Evolutionary conservation across 192 early-diverging fungal species (phyloP), one percentile per base, ranked within the genome.

Genomic region (Backusella macrospora): DNA sequence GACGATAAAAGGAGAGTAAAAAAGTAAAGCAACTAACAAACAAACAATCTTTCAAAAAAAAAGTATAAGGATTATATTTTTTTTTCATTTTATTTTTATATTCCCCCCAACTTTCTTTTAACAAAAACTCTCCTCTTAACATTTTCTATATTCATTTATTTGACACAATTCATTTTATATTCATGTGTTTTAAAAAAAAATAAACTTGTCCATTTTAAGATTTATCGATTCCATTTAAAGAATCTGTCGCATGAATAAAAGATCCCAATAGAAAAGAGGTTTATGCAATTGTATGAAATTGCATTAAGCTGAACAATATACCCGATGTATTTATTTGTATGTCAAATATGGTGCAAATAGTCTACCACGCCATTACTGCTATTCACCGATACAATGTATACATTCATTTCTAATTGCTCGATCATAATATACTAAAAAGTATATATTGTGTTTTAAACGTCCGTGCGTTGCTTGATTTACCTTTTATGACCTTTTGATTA

Each of bases 91-190:
- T 55, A 9, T 55, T 59, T 59, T 59, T 59, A 59, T 59, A 59
- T 59, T 26, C 52, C 52, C 52, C 21, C n/a, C 8, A 12, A 26
- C 26, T 59, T 59, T 59, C 23, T 14, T 46, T 46, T 14, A 46
- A 8, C 21, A 59, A 59, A 55, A 18, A 21, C 29, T 34, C n/a
- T n/a, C n/a, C n/a, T n/a, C n/a, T n/a, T n/a, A 52, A 52, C n/a
- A 52, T 52, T 18, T 52, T 52, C 48, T 18, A 23, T 23, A 49
- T 49, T 49, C 48, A 49, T 49, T 49, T 49, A 52, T 59, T 59
- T 59, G 52, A 59, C 52, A 59, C 52, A 55, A 26, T 59, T 59
- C 52, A 59, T 59, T 52, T 52, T 49, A 52, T 59, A 59, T 23
- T 34, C 2, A 34, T 34, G 29, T 34, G 2, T 34, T 2, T 34